Conservation (phyloP, 1,284 basidiomycete species). For the Puccinia novopanici region DNA sequence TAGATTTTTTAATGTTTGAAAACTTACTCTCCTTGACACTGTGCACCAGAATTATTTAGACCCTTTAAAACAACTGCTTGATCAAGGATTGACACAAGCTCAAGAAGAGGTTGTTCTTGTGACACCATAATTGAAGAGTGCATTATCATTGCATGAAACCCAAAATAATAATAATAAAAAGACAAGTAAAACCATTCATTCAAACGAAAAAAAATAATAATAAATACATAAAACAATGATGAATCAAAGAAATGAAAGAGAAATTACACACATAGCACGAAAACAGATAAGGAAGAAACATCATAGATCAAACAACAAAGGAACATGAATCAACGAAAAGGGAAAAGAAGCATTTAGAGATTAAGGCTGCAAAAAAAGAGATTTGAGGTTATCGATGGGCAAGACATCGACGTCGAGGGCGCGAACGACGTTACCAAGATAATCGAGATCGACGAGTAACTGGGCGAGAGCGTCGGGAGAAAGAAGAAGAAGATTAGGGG, state of each 20-base stretch:
- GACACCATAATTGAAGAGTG: too few relatives aligned
- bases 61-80: too few relatives aligned
- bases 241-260: conserved; percentile 9
- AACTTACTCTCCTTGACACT: too few relatives aligned
- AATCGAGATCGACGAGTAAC: conserved; percentile 81
- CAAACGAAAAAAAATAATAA: background rate
- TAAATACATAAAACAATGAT: background rate
- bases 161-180: background rate
- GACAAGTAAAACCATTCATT: background rate
- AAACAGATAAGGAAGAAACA: background rate
- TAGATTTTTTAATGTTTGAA: too few relatives aligned
- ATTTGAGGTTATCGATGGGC: conserved; percentile 64
- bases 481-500: conserved; percentile 63
- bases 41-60: too few relatives aligned
- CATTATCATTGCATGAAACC: background rate
- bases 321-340: background rate
- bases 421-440: conserved; percentile 84
- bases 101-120: too few relatives aligned
- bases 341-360: background rate
- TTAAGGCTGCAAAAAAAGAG: background rate
- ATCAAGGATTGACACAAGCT: too few relatives aligned
- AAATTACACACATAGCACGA: background rate
- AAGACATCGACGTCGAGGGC: conserved; percentile 82
- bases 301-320: background rate
- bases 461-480: conserved; percentile 66